Evolutionary conservation across 2,329 filamentous ascomycete species (phyloP).

Genomic region (Xylariales sp.): DNA sequence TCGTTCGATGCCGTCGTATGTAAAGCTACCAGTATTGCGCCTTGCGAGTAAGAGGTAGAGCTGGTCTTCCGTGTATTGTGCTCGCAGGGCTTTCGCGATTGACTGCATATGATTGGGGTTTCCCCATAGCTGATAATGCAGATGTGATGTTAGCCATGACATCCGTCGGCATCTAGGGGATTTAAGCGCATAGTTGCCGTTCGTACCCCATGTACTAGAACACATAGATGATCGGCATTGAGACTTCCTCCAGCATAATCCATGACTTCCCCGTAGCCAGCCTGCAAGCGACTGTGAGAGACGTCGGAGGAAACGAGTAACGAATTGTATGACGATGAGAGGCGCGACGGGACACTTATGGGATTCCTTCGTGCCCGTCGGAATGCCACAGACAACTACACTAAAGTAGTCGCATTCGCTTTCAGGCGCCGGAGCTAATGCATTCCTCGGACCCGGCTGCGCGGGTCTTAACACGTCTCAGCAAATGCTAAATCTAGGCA

Average conservation of each 20-base stretch:
- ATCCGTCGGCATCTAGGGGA: constrained; percentile 11
- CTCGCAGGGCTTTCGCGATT: constrained; percentile 61
- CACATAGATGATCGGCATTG: constrained; percentile 66
- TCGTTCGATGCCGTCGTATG: constrained; percentile 65
- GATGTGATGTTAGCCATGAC: constrained; percentile 16
- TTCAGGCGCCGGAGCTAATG: too few species aligned
- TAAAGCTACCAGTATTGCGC: constrained; percentile 68
- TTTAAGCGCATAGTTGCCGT: not conserved
- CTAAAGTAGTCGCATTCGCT: too few species aligned
- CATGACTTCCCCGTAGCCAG: constrained; percentile 27
- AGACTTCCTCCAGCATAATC: constrained; percentile 46
- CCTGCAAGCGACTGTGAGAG: too few species aligned
- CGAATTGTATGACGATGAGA: too few species aligned
- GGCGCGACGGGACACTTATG: too few species aligned
- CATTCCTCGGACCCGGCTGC: too few species aligned
- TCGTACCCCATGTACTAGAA: constrained; percentile 71
- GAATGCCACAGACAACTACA: too few species aligned
- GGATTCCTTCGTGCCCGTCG: too few species aligned
- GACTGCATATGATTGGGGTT: constrained; percentile 69
- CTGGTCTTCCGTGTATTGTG: constrained; percentile 54
- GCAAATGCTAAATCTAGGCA: too few species aligned
- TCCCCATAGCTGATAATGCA: constrained; percentile 61
- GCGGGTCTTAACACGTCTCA: too few species aligned
- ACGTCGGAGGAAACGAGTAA: not conserved
- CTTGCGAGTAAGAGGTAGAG: constrained; percentile 69